Evolutionary conservation across 2,329 filamentous ascomycete species (phyloP).

Genomic region (Cladosporium phlei): DNA sequence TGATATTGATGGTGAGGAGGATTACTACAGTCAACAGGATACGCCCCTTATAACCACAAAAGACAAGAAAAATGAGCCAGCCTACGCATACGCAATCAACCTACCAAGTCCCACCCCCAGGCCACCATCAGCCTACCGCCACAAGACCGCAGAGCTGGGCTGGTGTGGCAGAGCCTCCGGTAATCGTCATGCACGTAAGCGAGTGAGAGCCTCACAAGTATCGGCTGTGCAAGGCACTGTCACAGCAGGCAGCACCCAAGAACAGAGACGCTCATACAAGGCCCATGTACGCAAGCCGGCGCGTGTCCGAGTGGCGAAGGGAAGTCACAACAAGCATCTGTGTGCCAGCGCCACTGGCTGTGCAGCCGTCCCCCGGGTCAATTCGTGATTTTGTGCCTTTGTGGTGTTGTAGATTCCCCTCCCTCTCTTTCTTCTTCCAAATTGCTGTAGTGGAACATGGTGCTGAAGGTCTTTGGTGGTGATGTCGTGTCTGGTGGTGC

Average conservation of each 20-base stretch:
- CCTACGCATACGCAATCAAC: slow-evolving; percentile 5
- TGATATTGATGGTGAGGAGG: background rate
- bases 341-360: background rate
- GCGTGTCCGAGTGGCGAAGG: background rate
- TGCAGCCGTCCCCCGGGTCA: background rate
- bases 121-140: slow-evolving; percentile 6
- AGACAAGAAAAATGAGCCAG: background rate
- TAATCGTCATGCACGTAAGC: background rate
- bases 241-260: background rate
- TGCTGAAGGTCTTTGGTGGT: too few species aligned
- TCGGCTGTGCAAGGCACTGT: slow-evolving; percentile 6
- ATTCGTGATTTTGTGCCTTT: too few species aligned
- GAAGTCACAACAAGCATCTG: background rate
- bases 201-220: background rate
- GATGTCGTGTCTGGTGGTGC: background rate
- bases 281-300: background rate
- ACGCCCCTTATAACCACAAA: background rate
- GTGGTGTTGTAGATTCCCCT: too few species aligned
- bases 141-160: background rate
- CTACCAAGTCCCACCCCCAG: background rate
- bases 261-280: background rate
- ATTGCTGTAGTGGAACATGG: too few species aligned
- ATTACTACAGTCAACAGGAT: too few species aligned
- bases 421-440: too few species aligned
- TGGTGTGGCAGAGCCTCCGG: slow-evolving; percentile 3